Evolutionary conservation across 495 filamentous ascomycete species (phyloP).

Genomic region (Penicillium diatomitis): DNA sequence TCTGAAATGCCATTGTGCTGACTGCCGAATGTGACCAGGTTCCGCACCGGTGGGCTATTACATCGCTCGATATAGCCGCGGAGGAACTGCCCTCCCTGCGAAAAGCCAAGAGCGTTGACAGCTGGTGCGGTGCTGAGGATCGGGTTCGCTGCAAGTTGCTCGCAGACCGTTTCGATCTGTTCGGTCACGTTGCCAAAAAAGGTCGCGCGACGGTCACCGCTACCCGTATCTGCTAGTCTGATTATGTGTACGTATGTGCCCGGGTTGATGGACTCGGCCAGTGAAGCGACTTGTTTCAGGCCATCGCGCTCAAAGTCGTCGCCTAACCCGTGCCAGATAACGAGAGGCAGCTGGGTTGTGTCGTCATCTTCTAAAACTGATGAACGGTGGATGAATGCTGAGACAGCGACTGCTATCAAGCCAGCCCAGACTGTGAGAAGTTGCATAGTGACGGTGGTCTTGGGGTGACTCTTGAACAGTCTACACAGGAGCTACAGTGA

Average conservation of each 20-base stretch:
- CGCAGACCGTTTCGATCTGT: constrained; percentile 73
- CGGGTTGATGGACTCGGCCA: constrained; percentile 65
- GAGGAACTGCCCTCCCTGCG: constrained; percentile 92
- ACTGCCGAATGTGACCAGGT: constrained; percentile 82
- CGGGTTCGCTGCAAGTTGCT: constrained; percentile 63
- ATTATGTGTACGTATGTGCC: constrained; percentile 79
- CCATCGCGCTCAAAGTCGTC: constrained; percentile 66
- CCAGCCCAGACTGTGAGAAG: constrained; percentile 8
- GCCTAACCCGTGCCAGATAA: constrained; percentile 89
- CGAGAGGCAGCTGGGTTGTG: constrained; percentile 58
- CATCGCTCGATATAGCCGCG: constrained; percentile 89
- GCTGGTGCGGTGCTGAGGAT: constrained; percentile 72
- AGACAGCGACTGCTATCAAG: constrained; percentile 9
- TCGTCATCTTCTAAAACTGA: constrained; percentile 9
- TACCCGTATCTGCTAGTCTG: constrained; percentile 57
- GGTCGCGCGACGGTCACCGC: constrained; percentile 64
- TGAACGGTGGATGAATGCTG: constrained; percentile 8
- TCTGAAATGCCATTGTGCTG: constrained; percentile 90
- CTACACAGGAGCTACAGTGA: too few relatives aligned
- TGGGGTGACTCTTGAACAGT: neutral
- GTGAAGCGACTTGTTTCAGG: constrained; percentile 51
- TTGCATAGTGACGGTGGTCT: constrained; percentile 4
- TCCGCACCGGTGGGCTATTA: constrained; percentile 70
- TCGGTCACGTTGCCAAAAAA: constrained; percentile 86
- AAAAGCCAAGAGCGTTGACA: constrained; percentile 89